A percentile compares a stretch with the other conserved stretches of the same genome.
phyloP scores from a whole-genome alignment of 2,329 filamentous ascomycete species.

The Botrytis hyacinthi region DNA sequence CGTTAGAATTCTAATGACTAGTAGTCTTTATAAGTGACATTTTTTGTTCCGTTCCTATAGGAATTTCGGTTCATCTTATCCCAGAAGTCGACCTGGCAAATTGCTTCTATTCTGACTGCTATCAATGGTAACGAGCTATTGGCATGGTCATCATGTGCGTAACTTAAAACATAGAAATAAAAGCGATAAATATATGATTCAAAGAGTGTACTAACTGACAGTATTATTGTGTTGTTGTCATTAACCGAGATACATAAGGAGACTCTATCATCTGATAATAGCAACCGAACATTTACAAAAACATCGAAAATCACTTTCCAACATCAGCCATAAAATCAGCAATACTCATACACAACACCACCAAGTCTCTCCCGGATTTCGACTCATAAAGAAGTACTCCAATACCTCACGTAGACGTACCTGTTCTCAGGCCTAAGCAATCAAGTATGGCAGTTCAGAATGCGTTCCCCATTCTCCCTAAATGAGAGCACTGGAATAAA shows the following conservation, averaged over 20 bases:
- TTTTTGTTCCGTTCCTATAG: neutral
- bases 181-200: neutral
- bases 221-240: neutral
- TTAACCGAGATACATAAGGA: neutral
- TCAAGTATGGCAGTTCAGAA: neutral
- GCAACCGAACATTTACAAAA: neutral
- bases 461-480: neutral
- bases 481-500: too few relatives aligned
- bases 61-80: neutral
- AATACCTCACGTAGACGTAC: neutral
- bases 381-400: neutral
- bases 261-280: neutral
- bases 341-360: neutral
- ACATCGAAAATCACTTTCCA: rapidly evolving
- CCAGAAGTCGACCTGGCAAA: neutral
- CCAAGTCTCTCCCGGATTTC: neutral
- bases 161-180: neutral
- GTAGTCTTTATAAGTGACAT: neutral
- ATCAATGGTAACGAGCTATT: neutral
- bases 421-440: neutral
- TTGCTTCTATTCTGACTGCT: rapidly evolving
- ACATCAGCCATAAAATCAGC: neutral
- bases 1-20: neutral
- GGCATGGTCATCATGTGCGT: neutral
- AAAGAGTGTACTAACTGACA: neutral